phyloP scores from a whole-genome alignment of 768 basidiomycete species.

The Suillus brevipes region DNA sequence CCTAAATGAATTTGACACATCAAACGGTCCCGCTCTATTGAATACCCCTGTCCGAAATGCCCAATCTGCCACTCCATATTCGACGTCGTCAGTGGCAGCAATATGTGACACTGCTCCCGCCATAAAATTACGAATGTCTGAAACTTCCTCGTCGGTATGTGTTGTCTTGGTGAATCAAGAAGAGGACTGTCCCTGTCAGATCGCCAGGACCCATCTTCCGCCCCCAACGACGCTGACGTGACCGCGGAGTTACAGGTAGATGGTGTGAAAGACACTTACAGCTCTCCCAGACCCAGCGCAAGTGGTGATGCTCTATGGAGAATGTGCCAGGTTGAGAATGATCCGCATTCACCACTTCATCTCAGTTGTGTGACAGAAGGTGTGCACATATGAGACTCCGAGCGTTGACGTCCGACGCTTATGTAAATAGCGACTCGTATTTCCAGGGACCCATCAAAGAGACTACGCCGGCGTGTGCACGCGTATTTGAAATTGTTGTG shows the following conservation, averaged over 20 bases:
- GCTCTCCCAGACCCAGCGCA: constrained; percentile 1
- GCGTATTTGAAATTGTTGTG: neutral
- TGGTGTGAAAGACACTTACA: neutral
- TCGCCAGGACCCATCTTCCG: constrained; percentile 1
- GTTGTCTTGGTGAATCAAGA: neutral
- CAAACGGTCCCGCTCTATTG: neutral
- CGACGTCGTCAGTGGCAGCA: neutral
- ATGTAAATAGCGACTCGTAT: neutral
- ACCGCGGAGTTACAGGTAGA: constrained; percentile 22
- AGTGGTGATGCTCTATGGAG: neutral
- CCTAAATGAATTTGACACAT: neutral
- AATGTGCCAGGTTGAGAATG: constrained; percentile 6
- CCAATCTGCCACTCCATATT: neutral
- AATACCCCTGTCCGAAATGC: neutral
- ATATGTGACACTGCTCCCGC: neutral
- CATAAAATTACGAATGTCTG: neutral
- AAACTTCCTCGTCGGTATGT: neutral
- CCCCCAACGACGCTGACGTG: neutral
- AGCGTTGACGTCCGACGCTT: neutral
- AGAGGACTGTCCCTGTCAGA: neutral
- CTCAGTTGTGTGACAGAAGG: constrained; percentile 10
- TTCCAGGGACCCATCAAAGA: neutral
- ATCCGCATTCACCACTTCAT: constrained; percentile 6
- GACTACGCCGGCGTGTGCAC: neutral
- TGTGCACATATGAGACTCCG: neutral